A percentile compares a stretch with the other conserved stretches of the same genome.
phyloP scores from a whole-genome alignment of 2,329 filamentous ascomycete species.

The Tolypocladium tropicale region DNA sequence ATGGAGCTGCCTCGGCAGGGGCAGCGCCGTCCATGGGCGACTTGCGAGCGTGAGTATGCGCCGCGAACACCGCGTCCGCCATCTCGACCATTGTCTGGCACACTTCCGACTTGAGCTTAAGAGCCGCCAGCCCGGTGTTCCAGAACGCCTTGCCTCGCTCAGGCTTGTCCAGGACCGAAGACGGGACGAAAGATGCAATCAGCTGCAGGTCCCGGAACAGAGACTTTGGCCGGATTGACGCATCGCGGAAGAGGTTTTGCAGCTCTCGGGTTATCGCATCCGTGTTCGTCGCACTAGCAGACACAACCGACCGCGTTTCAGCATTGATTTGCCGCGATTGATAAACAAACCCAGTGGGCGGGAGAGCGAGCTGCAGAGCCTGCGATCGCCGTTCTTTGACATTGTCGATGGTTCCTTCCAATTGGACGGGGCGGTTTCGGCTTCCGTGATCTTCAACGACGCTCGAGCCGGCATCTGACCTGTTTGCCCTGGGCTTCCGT shows the following conservation, averaged over 20 bases:
- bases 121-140: slow-evolving; percentile 77
- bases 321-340: slow-evolving; percentile 30
- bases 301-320: slow-evolving; percentile 39
- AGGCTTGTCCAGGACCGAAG: slow-evolving; percentile 48
- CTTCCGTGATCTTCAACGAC: slow-evolving; percentile 20
- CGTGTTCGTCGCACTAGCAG: slow-evolving; percentile 41
- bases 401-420: slow-evolving; percentile 61
- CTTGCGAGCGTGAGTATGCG: slow-evolving; percentile 53
- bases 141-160: slow-evolving; percentile 73
- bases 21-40: slow-evolving; percentile 22
- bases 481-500: slow-evolving; percentile 23
- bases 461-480: slow-evolving; percentile 25
- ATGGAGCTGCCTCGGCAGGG: slow-evolving; percentile 19
- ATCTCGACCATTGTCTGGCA: slow-evolving; percentile 68
- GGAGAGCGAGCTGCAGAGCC: slow-evolving; percentile 20
- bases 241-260: slow-evolving; percentile 55
- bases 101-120: slow-evolving; percentile 81
- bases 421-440: slow-evolving; percentile 29
- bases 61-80: slow-evolving; percentile 44
- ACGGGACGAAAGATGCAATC: slow-evolving; percentile 55
- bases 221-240: slow-evolving; percentile 63
- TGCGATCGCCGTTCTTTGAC: slow-evolving; percentile 59
- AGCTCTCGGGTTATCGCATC: slow-evolving; percentile 58
- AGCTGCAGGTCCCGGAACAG: slow-evolving; percentile 75
- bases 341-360: slow-evolving; percentile 19